Base-by-base conservation (phyloP, 192 early-diverging fungal species). In the Coemansia sp. region DNA sequence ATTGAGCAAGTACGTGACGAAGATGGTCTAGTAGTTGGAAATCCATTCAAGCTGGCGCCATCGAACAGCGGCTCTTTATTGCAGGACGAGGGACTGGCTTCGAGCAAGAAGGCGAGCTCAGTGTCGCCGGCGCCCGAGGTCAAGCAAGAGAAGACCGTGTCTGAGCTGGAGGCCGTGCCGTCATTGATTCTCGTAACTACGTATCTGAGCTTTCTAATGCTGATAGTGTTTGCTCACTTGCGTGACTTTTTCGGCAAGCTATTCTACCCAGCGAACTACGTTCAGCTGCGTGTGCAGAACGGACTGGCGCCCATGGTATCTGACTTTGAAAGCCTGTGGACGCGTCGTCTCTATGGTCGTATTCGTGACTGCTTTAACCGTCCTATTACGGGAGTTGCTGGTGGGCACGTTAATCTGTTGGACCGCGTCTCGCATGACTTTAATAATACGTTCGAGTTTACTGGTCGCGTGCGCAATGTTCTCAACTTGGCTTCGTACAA, bases 401-500 rank as follows among this genome's bases (percentile, higher is more conserved):
- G 95, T 32, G 84, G 95, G 37, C 91, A 89, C 43, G 89, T 98
- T 62, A 92, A 84, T 38, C 80, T 98, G 47, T 72, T 99, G 14
- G 95, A 98, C 46, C 90, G 97, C 42, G 84, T 89, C n/a, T 91
- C 92, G 33, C 75, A 80, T 26, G 94, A 99, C 77, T 92, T 87
- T 64, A 95, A 95, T 86, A 85, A 86, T 39, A 88, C 93, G 4
- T 97, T 94, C 75, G 73, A 91, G 77, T 87, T 96, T 66, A 94
- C 94, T 23, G 96, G 96, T 17, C 87, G 79, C 32, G 87, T 86
- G 53, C 89, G 76, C 58, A 91, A 95, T 70, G 88, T 87, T 38
- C 88, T 99, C 70, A 99, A 99, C 76, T 82, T 99, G 74, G 91
- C 94, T 2, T 96, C 94, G 16, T 99, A 99, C 85, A 99, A 99